Conservation (phyloP, 305 asterid species). For the Fraxinus paxiana region DNA sequence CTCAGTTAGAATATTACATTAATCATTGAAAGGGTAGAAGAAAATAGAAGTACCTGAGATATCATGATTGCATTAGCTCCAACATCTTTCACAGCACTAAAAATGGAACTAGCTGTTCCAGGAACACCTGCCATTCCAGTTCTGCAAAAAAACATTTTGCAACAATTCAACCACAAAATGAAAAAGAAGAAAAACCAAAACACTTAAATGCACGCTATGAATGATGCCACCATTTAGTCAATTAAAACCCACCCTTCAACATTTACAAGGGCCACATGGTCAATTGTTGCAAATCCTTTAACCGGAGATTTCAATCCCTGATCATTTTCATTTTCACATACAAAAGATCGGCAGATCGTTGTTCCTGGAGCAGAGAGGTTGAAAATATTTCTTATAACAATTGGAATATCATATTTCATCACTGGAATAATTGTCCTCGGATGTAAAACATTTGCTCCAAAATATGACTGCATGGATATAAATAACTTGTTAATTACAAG, state of each 20-base stretch:
- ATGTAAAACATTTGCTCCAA: constrained; percentile 95
- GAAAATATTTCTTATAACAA: constrained; percentile 88
- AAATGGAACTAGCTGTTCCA: constrained; percentile 89
- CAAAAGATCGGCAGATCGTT: constrained; percentile 59
- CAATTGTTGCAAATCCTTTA: constrained; percentile 97
- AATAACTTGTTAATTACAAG: constrained; percentile 22
- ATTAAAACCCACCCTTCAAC: constrained; percentile 80
- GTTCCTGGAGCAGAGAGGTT: constrained; percentile 93
- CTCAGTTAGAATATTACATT: constrained; percentile 7
- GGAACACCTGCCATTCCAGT: constrained; percentile 99
- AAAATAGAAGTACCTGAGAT: constrained; percentile 61
- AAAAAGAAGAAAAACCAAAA: constrained; percentile 7
- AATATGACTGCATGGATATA: constrained; percentile 69
- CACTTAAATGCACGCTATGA: background rate
- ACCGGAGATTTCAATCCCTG: constrained; percentile 54
- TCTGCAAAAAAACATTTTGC: constrained; percentile 42
- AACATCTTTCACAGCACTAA: constrained; percentile 83
- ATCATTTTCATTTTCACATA: constrained; percentile 45
- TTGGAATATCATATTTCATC: constrained; percentile 90
- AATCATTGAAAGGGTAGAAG: constrained; percentile 3
- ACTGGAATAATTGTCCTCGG: constrained; percentile 98
- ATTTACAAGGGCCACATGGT: constrained; percentile 89
- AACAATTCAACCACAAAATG: constrained; percentile 17
- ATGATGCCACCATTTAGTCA: constrained; percentile 7
- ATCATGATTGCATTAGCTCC: constrained; percentile 97